phyloP scores from a whole-genome alignment of 2,329 filamentous ascomycete species.

The Tolypocladium paradoxum region DNA sequence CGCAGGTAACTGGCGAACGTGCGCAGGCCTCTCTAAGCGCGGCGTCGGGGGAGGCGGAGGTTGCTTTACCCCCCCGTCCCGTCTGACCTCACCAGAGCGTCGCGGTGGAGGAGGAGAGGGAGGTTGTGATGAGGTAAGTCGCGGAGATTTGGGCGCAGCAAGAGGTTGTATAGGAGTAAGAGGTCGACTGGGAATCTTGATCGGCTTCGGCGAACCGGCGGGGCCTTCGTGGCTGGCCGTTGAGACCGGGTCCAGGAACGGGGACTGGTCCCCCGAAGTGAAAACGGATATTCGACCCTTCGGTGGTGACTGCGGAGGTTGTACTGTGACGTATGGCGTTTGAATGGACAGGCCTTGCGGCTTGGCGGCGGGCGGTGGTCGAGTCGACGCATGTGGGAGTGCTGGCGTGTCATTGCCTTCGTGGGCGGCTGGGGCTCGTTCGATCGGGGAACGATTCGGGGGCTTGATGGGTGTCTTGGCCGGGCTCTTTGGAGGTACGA shows the following conservation, averaged over 20 bases:
- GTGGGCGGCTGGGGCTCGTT: conserved; percentile 8
- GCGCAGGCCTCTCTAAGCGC: conserved; percentile 57
- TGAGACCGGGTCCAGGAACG: conserved; percentile 37
- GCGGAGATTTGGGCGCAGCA: conserved; percentile 30
- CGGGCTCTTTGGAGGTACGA: conserved; percentile 2
- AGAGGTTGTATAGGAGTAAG: conserved; percentile 37
- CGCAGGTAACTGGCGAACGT: conserved; percentile 15
- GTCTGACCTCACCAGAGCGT: conserved; percentile 47
- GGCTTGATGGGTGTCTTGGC: conserved; percentile 12
- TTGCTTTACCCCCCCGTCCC: conserved; percentile 33
- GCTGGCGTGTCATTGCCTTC: conserved; percentile 9
- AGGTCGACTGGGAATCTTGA: conserved; percentile 45
- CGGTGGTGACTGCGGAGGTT: conserved; percentile 60
- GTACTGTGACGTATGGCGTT: conserved; percentile 57
- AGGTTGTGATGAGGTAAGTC: conserved; percentile 35
- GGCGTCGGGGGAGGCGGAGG: conserved; percentile 64
- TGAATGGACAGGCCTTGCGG: conserved; percentile 25
- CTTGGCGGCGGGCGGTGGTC: conserved; percentile 13
- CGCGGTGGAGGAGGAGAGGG: conserved; percentile 55
- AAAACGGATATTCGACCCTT: conserved; percentile 30
- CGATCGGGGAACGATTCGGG: conserved; percentile 11
- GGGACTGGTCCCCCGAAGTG: conserved; percentile 28
- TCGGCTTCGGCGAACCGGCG: conserved; percentile 31
- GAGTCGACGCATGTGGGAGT: conserved; percentile 14
- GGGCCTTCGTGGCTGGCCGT: conserved; percentile 29